These are phyloP conservation scores for Penicillium sp. DNA, from an alignment of 2,329 filamentous ascomycete species.

Conservation along the genomic window DNA sequence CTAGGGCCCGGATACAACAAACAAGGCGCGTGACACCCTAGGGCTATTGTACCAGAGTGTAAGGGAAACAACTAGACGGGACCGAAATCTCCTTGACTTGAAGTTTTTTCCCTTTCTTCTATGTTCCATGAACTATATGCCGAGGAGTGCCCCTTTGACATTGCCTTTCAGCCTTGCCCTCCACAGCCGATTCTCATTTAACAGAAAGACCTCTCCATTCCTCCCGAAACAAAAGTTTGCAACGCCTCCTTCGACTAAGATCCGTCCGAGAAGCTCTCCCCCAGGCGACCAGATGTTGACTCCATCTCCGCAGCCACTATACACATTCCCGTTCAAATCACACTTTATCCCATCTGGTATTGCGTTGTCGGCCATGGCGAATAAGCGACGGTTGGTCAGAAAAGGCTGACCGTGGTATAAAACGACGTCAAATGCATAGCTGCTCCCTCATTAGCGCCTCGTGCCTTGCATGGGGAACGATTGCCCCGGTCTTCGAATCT, in stretches of 20 bases:
- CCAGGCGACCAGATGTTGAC: conserved; percentile 59
- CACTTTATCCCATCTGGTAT: conserved; percentile 56
- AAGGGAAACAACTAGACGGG: no score
- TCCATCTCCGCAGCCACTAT: conserved; percentile 60
- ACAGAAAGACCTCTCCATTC: conserved; percentile 37
- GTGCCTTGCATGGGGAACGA: background rate
- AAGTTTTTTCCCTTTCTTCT: no score
- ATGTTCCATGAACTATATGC: background rate
- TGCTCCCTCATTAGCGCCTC: conserved; percentile 5
- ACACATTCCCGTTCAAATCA: conserved; percentile 61
- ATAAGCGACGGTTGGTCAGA: conserved; percentile 56
- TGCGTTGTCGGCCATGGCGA: conserved; percentile 55
- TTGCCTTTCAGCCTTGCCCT: conserved; percentile 41
- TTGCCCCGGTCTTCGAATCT: conserved; percentile 18
- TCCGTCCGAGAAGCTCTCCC: conserved; percentile 60
- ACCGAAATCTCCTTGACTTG: no score
- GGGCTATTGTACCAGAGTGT: no score
- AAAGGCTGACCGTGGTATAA: conserved; percentile 42
- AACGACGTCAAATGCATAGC: conserved; percentile 56
- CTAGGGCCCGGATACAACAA: no score
- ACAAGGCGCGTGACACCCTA: no score
- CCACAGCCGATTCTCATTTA: conserved; percentile 54
- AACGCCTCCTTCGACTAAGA: conserved; percentile 55
- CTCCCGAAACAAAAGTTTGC: conserved; percentile 58
- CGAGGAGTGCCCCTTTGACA: conserved; percentile 23